phyloP scores from a whole-genome alignment of 2,329 filamentous ascomycete species.

The Talaromyces sp. region DNA sequence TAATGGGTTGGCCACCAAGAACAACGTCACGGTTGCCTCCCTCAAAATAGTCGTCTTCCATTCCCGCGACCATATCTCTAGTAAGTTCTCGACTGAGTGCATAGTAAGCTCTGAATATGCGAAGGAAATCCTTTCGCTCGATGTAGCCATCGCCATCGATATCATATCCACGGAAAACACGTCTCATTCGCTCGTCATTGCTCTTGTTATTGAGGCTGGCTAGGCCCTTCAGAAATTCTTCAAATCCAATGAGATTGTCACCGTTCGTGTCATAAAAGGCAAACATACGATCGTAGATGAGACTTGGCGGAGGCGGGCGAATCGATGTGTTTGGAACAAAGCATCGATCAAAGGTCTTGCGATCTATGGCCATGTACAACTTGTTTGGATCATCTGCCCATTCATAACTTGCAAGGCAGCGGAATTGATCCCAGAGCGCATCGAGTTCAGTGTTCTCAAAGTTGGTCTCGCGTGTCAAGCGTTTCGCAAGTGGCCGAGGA shows the following conservation, averaged over 20 bases:
- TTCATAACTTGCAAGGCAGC: constrained; percentile 84
- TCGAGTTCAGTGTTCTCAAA: constrained; percentile 88
- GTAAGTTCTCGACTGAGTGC: constrained; percentile 88
- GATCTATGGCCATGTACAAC: constrained; percentile 81
- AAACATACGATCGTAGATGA: constrained; percentile 96
- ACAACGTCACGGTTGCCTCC: constrained; percentile 76
- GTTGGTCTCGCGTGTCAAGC: constrained; percentile 70
- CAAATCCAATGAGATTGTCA: constrained; percentile 86
- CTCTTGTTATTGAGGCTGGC: constrained; percentile 63
- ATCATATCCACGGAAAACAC: constrained; percentile 88
- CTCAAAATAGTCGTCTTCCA: constrained; percentile 77
- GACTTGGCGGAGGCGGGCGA: constrained; percentile 76
- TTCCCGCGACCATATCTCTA: constrained; percentile 74
- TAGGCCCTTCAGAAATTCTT: constrained; percentile 85
- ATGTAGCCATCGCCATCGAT: constrained; percentile 86
- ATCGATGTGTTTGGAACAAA: constrained; percentile 83
- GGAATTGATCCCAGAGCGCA: constrained; percentile 95
- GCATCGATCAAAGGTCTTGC: constrained; percentile 88
- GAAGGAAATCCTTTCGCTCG: constrained; percentile 80
- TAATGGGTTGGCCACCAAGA: constrained; percentile 73
- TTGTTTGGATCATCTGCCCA: constrained; percentile 80
- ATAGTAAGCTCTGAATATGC: constrained; percentile 92
- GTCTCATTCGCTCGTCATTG: constrained; percentile 67
- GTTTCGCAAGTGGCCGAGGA: constrained; percentile 67
- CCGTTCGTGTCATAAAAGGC: constrained; percentile 91